phyloP scores from a whole-genome alignment of 1,284 basidiomycete species.

The Moesziomyces sp. region DNA sequence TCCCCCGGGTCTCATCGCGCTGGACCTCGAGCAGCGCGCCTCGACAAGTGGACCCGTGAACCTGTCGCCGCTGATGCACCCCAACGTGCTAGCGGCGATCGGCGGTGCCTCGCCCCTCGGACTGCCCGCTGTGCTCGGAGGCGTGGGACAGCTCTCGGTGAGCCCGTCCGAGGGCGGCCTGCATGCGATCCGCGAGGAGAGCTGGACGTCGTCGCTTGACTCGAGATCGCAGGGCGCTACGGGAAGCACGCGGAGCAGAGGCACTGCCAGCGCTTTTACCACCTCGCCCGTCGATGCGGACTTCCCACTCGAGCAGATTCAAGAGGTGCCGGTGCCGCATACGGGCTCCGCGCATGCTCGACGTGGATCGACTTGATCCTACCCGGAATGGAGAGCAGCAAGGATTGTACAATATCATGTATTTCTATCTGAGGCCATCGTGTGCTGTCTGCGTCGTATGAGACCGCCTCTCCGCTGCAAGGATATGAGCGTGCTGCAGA shows the following conservation, averaged over 20 bases:
- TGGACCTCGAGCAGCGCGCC: constrained; percentile 45
- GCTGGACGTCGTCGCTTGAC: constrained; percentile 44
- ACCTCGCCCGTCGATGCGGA: constrained; percentile 27
- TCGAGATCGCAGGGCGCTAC: constrained; percentile 25
- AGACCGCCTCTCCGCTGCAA: too few species aligned
- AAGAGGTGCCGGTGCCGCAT: constrained; percentile 22
- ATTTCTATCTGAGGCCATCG: too few species aligned
- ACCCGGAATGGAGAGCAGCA: too few species aligned
- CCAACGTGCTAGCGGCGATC: constrained; percentile 15
- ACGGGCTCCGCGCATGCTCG: background rate
- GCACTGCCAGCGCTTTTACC: constrained; percentile 10
- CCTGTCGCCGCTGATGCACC: constrained; percentile 23
- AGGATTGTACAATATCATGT: too few species aligned
- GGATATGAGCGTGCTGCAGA: too few species aligned
- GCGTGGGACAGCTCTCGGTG: constrained; percentile 24
- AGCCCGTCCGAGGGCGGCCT: constrained; percentile 45
- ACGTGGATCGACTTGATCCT: too few species aligned
- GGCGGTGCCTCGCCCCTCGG: constrained; percentile 8
- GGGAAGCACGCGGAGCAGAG: constrained; percentile 26
- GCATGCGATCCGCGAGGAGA: constrained; percentile 54
- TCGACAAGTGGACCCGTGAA: constrained; percentile 12
- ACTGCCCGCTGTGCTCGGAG: constrained; percentile 13
- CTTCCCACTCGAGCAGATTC: constrained; percentile 25
- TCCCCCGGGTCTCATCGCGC: constrained; percentile 54
- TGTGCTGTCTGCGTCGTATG: too few species aligned